Evolutionary conservation across 108 stramenopile species (phyloP).

Genomic region (Aurantiochytrium sp.): DNA sequence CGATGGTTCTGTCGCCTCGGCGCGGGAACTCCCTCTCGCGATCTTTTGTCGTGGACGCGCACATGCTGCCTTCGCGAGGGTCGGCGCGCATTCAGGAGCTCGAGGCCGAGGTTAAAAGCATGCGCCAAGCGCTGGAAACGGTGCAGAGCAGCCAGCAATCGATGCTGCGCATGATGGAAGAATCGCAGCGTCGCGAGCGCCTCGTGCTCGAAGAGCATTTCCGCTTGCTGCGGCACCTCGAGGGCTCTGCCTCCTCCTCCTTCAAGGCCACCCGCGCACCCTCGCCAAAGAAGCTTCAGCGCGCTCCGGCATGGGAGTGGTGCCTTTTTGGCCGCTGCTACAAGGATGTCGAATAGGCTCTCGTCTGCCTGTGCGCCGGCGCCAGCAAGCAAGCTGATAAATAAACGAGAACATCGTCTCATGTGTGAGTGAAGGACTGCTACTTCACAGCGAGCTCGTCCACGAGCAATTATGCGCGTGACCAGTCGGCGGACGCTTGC

Average conservation of each 20-base stretch:
- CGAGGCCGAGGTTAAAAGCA: neutral
- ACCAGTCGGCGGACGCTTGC: no score
- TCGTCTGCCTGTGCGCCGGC: no score
- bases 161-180: neutral
- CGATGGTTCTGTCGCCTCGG: neutral
- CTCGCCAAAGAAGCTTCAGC: neutral
- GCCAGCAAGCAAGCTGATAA: no score
- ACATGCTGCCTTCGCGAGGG: no score
- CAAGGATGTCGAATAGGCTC: neutral
- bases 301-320: neutral
- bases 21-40: no score
- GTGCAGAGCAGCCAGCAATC: neutral
- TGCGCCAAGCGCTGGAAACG: neutral
- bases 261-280: neutral
- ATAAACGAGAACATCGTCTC: no score
- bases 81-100: neutral
- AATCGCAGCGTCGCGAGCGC: slow-evolving; percentile 19
- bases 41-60: no score
- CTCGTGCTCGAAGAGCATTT: neutral
- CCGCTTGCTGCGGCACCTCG: neutral
- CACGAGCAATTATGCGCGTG: no score
- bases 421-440: no score
- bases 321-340: neutral
- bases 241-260: neutral
- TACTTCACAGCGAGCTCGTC: no score